Percentiles rank a stretch among this genome's conserved stretches.
These are phyloP conservation scores for Xylariomycetidae sp. DNA, from an alignment of 2,329 filamentous ascomycete species.

Conservation along the genomic window DNA sequence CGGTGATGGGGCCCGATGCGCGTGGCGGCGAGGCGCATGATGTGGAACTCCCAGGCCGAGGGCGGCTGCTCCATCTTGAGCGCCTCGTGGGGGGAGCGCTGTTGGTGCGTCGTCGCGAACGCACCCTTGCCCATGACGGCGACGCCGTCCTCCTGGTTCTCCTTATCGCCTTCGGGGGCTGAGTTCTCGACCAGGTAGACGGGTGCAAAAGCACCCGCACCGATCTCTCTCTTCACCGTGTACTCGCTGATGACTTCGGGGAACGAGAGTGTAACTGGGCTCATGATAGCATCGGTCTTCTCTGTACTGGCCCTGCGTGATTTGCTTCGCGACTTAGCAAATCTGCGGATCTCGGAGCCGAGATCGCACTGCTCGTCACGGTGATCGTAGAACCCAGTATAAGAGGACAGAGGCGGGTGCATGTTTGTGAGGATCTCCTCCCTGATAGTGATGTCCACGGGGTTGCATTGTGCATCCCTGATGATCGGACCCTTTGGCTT, in stretches of 20 bases:
- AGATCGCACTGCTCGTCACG: constrained; percentile 59
- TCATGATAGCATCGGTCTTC: constrained; percentile 52
- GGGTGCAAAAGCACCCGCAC: constrained; percentile 89
- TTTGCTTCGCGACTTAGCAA: constrained; percentile 62
- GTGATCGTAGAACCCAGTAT: constrained; percentile 77
- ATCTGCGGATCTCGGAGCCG: constrained; percentile 75
- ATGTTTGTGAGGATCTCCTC: constrained; percentile 70
- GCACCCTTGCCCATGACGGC: constrained; percentile 58
- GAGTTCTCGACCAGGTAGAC: constrained; percentile 86
- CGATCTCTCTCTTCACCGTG: constrained; percentile 77
- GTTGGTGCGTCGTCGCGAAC: constrained; percentile 45
- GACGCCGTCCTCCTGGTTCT: constrained; percentile 31
- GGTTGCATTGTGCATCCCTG: constrained; percentile 80
- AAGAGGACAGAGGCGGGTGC: constrained; percentile 68
- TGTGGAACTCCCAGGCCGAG: constrained; percentile 92
- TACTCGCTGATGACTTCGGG: constrained; percentile 63
- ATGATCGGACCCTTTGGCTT: constrained; percentile 66
- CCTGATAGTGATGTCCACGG: constrained; percentile 72
- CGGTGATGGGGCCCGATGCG: constrained; percentile 70
- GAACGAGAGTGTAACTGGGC: constrained; percentile 65
- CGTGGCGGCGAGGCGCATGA: constrained; percentile 76
- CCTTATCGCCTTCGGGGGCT: constrained; percentile 41
- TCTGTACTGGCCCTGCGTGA: constrained; percentile 54
- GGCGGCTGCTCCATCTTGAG: constrained; percentile 93
- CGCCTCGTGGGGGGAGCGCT: constrained; percentile 66